Percentiles rank a stretch among this genome's conserved stretches.
phyloP scores from a whole-genome alignment of 208 protist species.

The Trypanosoma theileri region DNA sequence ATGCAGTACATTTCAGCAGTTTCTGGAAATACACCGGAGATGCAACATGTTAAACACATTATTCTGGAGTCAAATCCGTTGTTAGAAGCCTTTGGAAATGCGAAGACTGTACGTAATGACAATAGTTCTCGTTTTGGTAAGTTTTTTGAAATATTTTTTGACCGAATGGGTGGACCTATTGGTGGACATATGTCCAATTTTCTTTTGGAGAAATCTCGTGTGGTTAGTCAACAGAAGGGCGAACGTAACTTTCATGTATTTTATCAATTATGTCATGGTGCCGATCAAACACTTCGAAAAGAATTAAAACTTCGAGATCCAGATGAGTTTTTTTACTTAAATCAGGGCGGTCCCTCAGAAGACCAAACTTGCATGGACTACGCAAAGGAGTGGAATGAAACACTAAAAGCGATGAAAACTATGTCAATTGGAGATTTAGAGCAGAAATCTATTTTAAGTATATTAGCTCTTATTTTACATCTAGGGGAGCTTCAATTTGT shows the following conservation, averaged over 20 bases:
- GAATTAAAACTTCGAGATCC: slow-evolving; percentile 35
- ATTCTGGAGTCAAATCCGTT: slow-evolving; percentile 92
- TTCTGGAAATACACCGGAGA: slow-evolving; percentile 72
- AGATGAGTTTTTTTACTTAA: slow-evolving; percentile 72
- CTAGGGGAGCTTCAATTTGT: slow-evolving; percentile 94
- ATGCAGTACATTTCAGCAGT: slow-evolving; percentile 95
- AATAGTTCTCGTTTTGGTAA: slow-evolving; percentile 94
- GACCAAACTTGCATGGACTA: slow-evolving; percentile 86
- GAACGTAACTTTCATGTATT: slow-evolving; percentile 97
- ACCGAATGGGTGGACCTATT: slow-evolving; percentile 68
- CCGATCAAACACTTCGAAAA: slow-evolving; percentile 41
- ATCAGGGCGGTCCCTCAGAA: slow-evolving; percentile 44
- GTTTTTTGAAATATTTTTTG: slow-evolving; percentile 92
- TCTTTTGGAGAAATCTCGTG: slow-evolving; percentile 90
- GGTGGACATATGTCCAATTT: slow-evolving; percentile 89
- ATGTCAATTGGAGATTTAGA: slow-evolving; percentile 82
- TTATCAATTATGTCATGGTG: slow-evolving; percentile 88
- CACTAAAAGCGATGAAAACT: slow-evolving; percentile 87
- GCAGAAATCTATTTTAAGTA: slow-evolving; percentile 74
- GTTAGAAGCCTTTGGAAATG: slow-evolving; percentile 93
- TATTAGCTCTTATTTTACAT: slow-evolving; percentile 93
- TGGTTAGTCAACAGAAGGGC: slow-evolving; percentile 73
- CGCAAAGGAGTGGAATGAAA: slow-evolving; percentile 68
- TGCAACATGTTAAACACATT: slow-evolving; percentile 91
- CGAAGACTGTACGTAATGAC: slow-evolving; percentile 92